Conservation (phyloP, 345 rosid genomes). For the Eucalyptus tenuipes region DNA sequence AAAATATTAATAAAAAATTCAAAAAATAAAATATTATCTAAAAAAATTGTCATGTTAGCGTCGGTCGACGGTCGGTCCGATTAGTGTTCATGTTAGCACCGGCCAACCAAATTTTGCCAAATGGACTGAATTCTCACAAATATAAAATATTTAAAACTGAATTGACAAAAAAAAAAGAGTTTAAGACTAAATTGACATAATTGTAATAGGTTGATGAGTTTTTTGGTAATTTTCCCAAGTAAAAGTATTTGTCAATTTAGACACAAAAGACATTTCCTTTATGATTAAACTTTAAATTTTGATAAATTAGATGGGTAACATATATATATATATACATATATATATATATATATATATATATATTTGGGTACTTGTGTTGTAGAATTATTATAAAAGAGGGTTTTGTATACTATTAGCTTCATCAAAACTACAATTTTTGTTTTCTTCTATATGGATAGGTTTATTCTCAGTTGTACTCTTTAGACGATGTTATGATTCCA, state of each 20-base stretch:
- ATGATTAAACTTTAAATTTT: neutral
- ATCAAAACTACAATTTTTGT: too few species aligned
- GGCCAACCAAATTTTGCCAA: too few species aligned
- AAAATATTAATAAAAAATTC: too few species aligned
- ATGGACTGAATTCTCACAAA: too few species aligned
- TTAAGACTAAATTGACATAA: too few species aligned
- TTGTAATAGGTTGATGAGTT: too few species aligned
- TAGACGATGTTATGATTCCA: neutral
- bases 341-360: too few species aligned
- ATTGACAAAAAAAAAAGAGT: too few species aligned
- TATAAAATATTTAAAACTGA: too few species aligned
- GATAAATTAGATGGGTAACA: neutral
- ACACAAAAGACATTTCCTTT: neutral
- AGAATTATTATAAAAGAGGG: neutral
- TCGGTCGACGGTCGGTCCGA: accelerated
- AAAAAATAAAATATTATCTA: too few species aligned
- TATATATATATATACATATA: too few species aligned
- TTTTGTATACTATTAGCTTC: neutral
- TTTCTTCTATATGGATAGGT: neutral
- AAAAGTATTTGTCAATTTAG: neutral
- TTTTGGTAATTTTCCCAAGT: neutral
- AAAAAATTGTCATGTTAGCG: accelerated
- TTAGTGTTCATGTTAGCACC: too few species aligned
- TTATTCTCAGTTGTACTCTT: neutral
- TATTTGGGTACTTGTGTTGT: neutral